A percentile compares a stretch with the other conserved stretches of the same genome.
These are phyloP conservation scores for Emergomyces pasteurianus DNA, from an alignment of 2,329 filamentous ascomycete genomes.

Conservation along the genomic window DNA sequence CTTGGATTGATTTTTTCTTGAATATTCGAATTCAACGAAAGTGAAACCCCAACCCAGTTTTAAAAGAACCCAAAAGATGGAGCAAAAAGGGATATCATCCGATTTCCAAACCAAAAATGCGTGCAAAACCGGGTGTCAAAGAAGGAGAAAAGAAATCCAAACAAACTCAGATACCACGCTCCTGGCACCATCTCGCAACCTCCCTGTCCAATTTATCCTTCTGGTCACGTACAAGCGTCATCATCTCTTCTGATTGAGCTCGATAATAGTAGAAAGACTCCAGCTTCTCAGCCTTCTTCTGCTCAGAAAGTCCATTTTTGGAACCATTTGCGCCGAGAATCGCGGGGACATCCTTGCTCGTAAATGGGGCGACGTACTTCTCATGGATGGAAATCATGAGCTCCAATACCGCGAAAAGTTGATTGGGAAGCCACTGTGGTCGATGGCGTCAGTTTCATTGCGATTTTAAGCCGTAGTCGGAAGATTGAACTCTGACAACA, in stretches of 20 bases:
- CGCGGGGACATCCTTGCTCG: slow-evolving; percentile 15
- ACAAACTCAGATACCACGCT: slow-evolving; percentile 27
- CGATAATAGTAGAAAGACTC: slow-evolving; percentile 15
- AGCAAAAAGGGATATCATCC: background rate
- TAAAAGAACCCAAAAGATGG: background rate
- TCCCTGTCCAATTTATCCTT: slow-evolving; percentile 30
- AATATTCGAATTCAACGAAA: background rate
- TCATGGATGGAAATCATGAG: slow-evolving; percentile 36
- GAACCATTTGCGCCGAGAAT: slow-evolving; percentile 2
- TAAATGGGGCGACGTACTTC: slow-evolving; percentile 22
- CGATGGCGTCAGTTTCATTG: background rate
- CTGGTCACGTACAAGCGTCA: slow-evolving; percentile 23
- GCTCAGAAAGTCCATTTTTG: slow-evolving; percentile 5
- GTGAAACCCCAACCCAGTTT: background rate
- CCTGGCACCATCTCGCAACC: slow-evolving; percentile 35
- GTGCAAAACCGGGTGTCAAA: background rate
- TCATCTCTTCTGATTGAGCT: slow-evolving; percentile 21
- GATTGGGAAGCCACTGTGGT: slow-evolving; percentile 35
- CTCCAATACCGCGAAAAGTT: slow-evolving; percentile 38
- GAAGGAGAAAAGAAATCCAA: background rate
- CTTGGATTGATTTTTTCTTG: background rate
- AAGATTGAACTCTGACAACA: background rate
- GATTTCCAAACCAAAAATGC: background rate
- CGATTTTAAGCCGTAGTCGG: background rate
- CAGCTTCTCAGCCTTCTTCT: slow-evolving; percentile 10